Base-by-base conservation (phyloP, 2,329 filamentous ascomycete genomes). In the Aspergillus ochraceus region DNA sequence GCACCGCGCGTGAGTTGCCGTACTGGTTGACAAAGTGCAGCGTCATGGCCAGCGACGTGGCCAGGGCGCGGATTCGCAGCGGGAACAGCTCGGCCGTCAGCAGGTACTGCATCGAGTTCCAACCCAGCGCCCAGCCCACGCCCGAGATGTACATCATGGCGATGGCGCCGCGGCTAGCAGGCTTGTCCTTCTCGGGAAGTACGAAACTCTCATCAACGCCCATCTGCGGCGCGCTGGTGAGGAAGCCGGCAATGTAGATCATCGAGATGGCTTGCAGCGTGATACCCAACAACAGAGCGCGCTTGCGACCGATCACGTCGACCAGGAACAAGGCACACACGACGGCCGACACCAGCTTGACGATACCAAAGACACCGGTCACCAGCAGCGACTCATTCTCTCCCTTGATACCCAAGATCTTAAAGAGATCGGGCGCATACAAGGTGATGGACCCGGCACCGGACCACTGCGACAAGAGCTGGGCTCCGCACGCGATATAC, bases 11-110 rank as follows among this genome's bases (percentile, higher is more conserved):
- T 1, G 86, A 83, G 77, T 90, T 92, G 26, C 89, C 90, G 71
- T 91, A 92, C 74, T 92, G 89, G 74, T 91, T 91, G 60, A 84
- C 87, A 70, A 92, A 92, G 74, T 93, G 90, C 60, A 92, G 83
- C 0, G 86, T 90, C 90, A 92, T 92, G 51, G 88, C 86, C 70
- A 90, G 81, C 0, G 86, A 89, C 0, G 88, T 89, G 20, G 87
- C 86, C 10, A 92, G 76, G 4, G 89, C 89, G 57, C 90, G 85
- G 53, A 93, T 86, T 3, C 89, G 84, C 10, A 92, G 81, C 0
- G 90, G 89, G 78, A 91, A 93, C 61, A 93, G 82, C 71, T 93
- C 90, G 1, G 89, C 88, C 14, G 89, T 91, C 58, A 93, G 83
- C 4, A 93, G 82, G 71, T 92, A 93, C 75, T 92, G 90, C 81